Evolutionary conservation across 176 grass and related monocot genomes (phyloP).

Genomic region (Sorghum bicolor): Sorghum_bicolor_NCBIv3 NC_012879.2:52908501-52909000

Average conservation of each 20-base stretch:
- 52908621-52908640: slow-evolving; percentile 80
- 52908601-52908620: slow-evolving; percentile 87
- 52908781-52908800: slow-evolving; percentile 1
- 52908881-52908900: neutral
- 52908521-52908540: neutral
- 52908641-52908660: slow-evolving; percentile 71
- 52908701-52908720: slow-evolving; percentile 65
- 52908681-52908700: slow-evolving; percentile 46
- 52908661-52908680: slow-evolving; percentile 60
- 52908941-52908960: neutral
- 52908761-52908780: neutral
- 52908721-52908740: neutral
- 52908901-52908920: neutral
- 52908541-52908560: slow-evolving; percentile 64
- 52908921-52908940: neutral
- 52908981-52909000: slow-evolving; percentile 81
- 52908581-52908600: slow-evolving; percentile 67
- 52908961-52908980: slow-evolving; percentile 45
- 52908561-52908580: slow-evolving; percentile 75
- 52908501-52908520: neutral
- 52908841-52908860: neutral
- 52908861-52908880: neutral
- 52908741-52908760: neutral
- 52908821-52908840: neutral
- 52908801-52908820: slow-evolving; percentile 9